phyloP scores from a whole-genome alignment of 208 protist genomes.

The Wallacemonas sp. region DNA sequence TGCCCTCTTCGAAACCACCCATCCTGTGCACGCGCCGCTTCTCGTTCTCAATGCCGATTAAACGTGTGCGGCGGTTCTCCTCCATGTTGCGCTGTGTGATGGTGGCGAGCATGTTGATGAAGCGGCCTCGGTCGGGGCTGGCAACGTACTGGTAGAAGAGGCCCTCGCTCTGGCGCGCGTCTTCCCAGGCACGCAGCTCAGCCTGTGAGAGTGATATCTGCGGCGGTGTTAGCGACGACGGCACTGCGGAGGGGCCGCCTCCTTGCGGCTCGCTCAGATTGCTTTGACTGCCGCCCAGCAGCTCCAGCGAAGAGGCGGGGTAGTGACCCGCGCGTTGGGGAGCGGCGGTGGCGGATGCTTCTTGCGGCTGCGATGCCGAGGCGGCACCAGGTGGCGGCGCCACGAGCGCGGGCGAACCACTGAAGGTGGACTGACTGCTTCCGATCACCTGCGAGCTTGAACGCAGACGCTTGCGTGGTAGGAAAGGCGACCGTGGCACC shows the following conservation, averaged over 20 bases:
- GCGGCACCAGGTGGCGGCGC: not conserved
- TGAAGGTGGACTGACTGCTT: not conserved
- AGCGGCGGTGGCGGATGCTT: not conserved
- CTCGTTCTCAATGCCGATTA: conserved; percentile 65
- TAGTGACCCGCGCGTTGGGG: not conserved
- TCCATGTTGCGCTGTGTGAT: conserved; percentile 64
- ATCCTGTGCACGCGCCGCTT: conserved; percentile 51
- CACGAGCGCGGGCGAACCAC: not conserved
- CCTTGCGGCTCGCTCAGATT: not conserved
- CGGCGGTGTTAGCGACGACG: conserved; percentile 22
- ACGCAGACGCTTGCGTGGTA: conserved; percentile 22
- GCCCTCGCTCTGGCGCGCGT: conserved; percentile 34
- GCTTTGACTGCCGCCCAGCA: conserved; percentile 9
- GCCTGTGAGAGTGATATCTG: conserved; percentile 25
- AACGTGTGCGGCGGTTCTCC: conserved; percentile 43
- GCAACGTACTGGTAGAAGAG: conserved; percentile 65
- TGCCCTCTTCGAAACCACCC: conserved; percentile 40
- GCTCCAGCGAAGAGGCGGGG: conserved; percentile 5
- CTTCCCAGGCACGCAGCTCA: conserved; percentile 25
- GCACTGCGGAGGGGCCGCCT: not conserved
- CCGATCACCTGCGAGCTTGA: not conserved
- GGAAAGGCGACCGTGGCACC: conserved; percentile 25
- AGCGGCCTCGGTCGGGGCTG: conserved; percentile 49
- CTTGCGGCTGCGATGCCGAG: conserved; percentile 1
- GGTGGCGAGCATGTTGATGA: conserved; percentile 49